phyloP scores from a whole-genome alignment of 306 rosid species.

The Citrullus mucosospermus region DNA sequence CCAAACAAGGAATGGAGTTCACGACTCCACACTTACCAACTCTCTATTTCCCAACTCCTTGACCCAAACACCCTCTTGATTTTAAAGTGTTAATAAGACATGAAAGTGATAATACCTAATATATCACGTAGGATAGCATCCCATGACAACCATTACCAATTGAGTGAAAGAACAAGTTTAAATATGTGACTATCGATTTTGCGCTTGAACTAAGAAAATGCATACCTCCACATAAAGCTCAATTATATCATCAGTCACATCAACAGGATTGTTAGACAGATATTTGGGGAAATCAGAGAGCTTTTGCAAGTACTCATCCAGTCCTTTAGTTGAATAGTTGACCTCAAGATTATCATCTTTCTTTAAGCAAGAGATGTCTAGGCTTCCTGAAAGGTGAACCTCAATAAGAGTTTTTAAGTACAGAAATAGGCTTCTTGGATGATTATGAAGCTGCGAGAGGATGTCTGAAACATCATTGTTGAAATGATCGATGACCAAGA shows the following conservation, averaged over 20 bases:
- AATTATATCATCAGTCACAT: slow-evolving; percentile 73
- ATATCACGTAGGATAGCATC: background rate
- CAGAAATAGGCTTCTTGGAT: slow-evolving; percentile 73
- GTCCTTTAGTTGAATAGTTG: slow-evolving; percentile 43
- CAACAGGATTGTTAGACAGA: slow-evolving; percentile 56
- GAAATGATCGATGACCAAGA: slow-evolving; percentile 61
- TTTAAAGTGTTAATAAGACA: too few species aligned
- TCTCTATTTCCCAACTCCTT: too few species aligned
- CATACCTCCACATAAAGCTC: slow-evolving; percentile 96
- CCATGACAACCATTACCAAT: background rate
- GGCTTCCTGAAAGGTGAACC: slow-evolving; percentile 75
- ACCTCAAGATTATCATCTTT: slow-evolving; percentile 27
- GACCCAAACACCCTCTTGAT: too few species aligned
- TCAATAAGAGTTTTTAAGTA: slow-evolving; percentile 79
- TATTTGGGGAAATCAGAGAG: slow-evolving; percentile 68
- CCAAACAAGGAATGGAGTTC: too few species aligned
- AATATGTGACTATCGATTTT: background rate
- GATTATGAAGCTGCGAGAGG: slow-evolving; percentile 53
- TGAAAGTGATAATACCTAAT: background rate
- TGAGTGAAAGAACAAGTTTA: background rate
- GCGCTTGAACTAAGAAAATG: background rate
- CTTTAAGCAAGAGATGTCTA: slow-evolving; percentile 49
- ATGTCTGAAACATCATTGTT: slow-evolving; percentile 52
- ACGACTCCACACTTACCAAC: too few species aligned
- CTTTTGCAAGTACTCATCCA: slow-evolving; percentile 52